A percentile compares a stretch with the other conserved stretches of the same genome.
Conservation (phyloP, 2,329 filamentous ascomycete species). For the Colletotrichum echinochloae region DNA sequence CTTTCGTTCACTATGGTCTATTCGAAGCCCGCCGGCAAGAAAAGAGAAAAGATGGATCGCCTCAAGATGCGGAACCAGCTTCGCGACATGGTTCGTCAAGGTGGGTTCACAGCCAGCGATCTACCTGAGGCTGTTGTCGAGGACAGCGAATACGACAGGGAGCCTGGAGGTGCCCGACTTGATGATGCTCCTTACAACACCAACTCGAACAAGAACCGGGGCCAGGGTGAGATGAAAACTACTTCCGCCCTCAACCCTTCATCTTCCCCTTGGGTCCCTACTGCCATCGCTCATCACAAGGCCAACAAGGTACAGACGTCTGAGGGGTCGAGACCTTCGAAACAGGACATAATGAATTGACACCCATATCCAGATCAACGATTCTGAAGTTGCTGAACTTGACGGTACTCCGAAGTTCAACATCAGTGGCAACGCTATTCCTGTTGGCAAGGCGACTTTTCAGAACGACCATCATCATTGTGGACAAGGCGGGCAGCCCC, state of each 20-base stretch:
- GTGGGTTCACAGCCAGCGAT: background rate
- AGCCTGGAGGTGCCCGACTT: conserved; percentile 34
- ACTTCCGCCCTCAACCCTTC: conserved; percentile 33
- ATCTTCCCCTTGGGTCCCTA: conserved; percentile 36
- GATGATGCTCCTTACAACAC: background rate
- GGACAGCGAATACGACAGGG: conserved; percentile 21
- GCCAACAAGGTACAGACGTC: conserved; percentile 5
- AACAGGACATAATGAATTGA: background rate
- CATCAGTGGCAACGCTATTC: background rate
- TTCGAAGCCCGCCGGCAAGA: conserved; percentile 6
- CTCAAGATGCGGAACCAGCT: conserved; percentile 16
- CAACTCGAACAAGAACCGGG: conserved; percentile 1
- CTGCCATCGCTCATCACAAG: background rate
- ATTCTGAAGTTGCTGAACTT: conserved; percentile 13
- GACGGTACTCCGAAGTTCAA: background rate
- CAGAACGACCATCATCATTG: background rate
- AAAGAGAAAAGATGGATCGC: conserved; percentile 5
- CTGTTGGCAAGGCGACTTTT: background rate
- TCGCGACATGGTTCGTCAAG: conserved; percentile 9
- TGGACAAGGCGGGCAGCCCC: background rate
- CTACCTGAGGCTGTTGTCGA: conserved; percentile 21
- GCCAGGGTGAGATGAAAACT: background rate
- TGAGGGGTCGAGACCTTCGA: background rate
- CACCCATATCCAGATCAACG: background rate
- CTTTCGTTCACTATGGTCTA: conserved; percentile 9